phyloP scores from a whole-genome alignment of 176 grass and related monocot genomes.

The Avena atlantica region DNA sequence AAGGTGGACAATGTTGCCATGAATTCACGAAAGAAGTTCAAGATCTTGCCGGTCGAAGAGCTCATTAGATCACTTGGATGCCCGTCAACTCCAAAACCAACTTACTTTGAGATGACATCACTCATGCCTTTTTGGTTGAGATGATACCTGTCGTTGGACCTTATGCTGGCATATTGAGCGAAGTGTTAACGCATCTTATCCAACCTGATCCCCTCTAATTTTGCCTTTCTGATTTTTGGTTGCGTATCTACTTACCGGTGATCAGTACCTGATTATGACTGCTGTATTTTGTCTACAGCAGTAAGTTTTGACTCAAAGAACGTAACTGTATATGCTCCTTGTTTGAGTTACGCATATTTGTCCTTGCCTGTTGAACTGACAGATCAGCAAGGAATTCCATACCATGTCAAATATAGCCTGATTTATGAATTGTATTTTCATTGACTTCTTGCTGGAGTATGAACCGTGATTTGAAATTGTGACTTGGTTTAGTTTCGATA shows the following conservation, averaged over 20 bases:
- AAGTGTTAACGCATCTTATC: conserved; percentile 50
- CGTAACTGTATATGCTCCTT: conserved; percentile 5
- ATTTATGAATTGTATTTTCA: not conserved
- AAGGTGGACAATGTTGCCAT: conserved; percentile 77
- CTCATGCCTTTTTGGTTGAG: conserved; percentile 48
- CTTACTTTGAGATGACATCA: conserved; percentile 61
- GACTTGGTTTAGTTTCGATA: not conserved
- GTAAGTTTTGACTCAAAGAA: conserved; percentile 34
- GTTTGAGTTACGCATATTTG: not conserved
- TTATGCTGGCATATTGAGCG: conserved; percentile 38
- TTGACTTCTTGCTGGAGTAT: not conserved
- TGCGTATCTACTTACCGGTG: conserved; percentile 35
- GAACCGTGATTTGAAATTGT: not conserved
- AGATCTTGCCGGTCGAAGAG: conserved; percentile 64
- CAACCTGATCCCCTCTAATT: conserved; percentile 39
- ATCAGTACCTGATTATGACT: conserved; percentile 17
- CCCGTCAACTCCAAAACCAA: conserved; percentile 77
- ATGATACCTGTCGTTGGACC: conserved; percentile 46
- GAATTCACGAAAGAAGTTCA: conserved; percentile 68
- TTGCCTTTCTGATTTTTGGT: conserved; percentile 37
- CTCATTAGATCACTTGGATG: conserved; percentile 72
- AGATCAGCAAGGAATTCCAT: not conserved
- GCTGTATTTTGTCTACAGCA: conserved; percentile 35
- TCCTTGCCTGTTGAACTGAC: not conserved
- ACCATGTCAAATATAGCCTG: not conserved